phyloP scores from a whole-genome alignment of 495 filamentous ascomycete genomes.

The Physcia stellaris region DNA sequence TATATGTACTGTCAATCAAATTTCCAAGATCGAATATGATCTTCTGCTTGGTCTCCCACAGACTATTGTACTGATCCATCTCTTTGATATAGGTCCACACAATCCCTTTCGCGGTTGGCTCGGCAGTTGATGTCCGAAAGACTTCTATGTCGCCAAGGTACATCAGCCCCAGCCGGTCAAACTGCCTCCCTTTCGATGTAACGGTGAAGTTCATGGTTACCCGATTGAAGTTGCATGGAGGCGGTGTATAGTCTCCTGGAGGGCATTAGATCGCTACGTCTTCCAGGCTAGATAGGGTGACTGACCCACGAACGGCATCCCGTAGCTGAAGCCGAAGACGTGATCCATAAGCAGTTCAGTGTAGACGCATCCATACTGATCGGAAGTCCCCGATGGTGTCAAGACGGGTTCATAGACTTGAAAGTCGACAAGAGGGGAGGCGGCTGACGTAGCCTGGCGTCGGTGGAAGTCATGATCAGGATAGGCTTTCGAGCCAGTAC shows the following conservation, averaged over 20 bases:
- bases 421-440: slow-evolving; percentile 42
- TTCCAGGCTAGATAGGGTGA: not conserved
- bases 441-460: slow-evolving; percentile 6
- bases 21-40: slow-evolving; percentile 80
- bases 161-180: slow-evolving; percentile 66
- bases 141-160: slow-evolving; percentile 73
- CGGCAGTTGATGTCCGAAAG: slow-evolving; percentile 76
- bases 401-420: slow-evolving; percentile 56
- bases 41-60: slow-evolving; percentile 56
- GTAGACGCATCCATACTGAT: slow-evolving; percentile 31
- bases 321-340: slow-evolving; percentile 66
- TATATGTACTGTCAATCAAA: slow-evolving; percentile 59
- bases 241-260: slow-evolving; percentile 53
- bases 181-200: slow-evolving; percentile 60
- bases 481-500: too few relatives aligned
- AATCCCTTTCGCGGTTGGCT: slow-evolving; percentile 62
- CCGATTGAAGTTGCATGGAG: slow-evolving; percentile 59
- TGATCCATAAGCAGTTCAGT: slow-evolving; percentile 49
- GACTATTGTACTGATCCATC: slow-evolving; percentile 55
- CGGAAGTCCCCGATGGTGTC: slow-evolving; percentile 23
- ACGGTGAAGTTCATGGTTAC: slow-evolving; percentile 75
- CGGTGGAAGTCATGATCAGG: slow-evolving; percentile 9
- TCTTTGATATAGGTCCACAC: slow-evolving; percentile 71
- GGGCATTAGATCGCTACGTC: not conserved
- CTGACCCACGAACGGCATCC: slow-evolving; percentile 63